Percentiles rank a stretch among this genome's conserved stretches.
phyloP scores from a whole-genome alignment of 306 rosid species.

The Gleditsia sinensis region DNA sequence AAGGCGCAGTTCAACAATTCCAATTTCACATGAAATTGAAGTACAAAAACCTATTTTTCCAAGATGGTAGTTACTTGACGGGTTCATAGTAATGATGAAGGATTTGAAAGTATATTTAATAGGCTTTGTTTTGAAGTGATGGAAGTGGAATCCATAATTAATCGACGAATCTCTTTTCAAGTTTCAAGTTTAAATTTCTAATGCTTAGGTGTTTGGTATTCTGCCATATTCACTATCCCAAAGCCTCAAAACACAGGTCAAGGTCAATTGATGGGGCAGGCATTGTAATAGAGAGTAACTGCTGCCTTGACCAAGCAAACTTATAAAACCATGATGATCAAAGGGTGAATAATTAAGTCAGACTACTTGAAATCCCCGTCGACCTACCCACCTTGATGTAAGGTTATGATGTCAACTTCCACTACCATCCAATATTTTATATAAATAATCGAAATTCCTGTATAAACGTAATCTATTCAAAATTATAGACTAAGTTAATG shows the following conservation, averaged over 20 bases:
- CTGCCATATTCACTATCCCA: not conserved
- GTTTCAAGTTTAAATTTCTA: not conserved
- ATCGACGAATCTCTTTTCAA: not conserved
- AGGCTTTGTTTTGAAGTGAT: not conserved
- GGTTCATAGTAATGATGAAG: constrained; percentile 23
- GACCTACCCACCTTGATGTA: not conserved
- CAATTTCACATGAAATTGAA: not conserved
- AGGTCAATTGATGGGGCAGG: constrained; percentile 31
- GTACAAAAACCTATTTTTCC: not conserved
- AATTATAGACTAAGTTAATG: too few relatives aligned
- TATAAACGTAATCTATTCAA: too few relatives aligned
- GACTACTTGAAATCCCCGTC: too few relatives aligned
- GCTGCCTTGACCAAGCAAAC: constrained; percentile 9
- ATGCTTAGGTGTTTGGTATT: constrained; percentile 5
- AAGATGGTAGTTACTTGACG: constrained; percentile 5
- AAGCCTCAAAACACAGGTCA: constrained; percentile 11
- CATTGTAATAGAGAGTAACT: not conserved
- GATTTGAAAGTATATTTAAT: constrained; percentile 24
- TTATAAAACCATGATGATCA: too few relatives aligned
- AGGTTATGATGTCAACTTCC: constrained; percentile 29
- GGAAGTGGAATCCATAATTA: not conserved
- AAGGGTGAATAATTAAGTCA: too few relatives aligned
- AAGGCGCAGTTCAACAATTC: not conserved
- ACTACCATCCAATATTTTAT: constrained; percentile 30
- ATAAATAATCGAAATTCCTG: too few relatives aligned